Percentiles rank a stretch among this genome's conserved stretches.
These are phyloP conservation scores for Pouteria glomerata DNA, from an alignment of 148 eudicot species.

Conservation along the genomic window DNA sequence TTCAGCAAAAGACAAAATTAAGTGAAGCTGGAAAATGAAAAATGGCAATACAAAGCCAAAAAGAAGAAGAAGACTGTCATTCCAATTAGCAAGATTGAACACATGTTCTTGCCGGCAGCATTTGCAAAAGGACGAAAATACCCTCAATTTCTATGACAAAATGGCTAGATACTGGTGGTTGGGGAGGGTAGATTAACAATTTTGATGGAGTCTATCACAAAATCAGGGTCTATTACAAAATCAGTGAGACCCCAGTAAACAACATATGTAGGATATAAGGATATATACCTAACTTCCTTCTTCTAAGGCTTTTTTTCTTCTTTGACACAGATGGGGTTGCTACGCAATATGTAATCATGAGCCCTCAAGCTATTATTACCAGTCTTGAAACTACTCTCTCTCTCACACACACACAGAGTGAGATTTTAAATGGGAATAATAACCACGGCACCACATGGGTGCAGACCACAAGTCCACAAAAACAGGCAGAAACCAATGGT, in stretches of 20 bases:
- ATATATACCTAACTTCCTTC: constrained; percentile 1
- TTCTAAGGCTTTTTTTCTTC: constrained; percentile 18
- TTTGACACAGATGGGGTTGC: constrained; percentile 35
- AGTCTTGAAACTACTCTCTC: constrained; percentile 35
- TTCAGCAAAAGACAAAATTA: no score
- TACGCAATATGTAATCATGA: constrained; percentile 53
- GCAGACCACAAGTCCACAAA: constrained; percentile 2
- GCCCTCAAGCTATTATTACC: constrained; percentile 48
- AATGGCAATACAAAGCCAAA: no score
- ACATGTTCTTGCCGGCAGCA: background rate
- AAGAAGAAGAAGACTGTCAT: no score
- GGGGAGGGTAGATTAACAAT: background rate
- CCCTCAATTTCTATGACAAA: background rate
- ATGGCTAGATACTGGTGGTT: background rate
- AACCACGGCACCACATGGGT: constrained; percentile 41
- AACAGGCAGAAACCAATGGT: constrained; percentile 10
- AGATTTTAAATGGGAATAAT: constrained; percentile 9
- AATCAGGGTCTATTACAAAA: no score
- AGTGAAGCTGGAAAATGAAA: no score
- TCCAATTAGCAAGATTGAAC: no score
- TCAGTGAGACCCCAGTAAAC: no score
- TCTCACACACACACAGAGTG: constrained; percentile 8
- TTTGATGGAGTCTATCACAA: background rate
- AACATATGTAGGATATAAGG: constrained; percentile 13
- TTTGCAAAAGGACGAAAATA: background rate